phyloP scores from a whole-genome alignment of 345 rosid genomes.

The sweet orange (Citrus sinensis) region DVS_A1.0 CM039167.1:2966001-2966500 shows the following conservation, averaged over 20 bases:
- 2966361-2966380: neutral
- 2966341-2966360: neutral
- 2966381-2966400: constrained; percentile 41
- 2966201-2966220: constrained; percentile 22
- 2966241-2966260: constrained; percentile 20
- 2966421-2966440: neutral
- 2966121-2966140: constrained; percentile 37
- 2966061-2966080: neutral
- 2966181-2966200: constrained; percentile 19
- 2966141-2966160: constrained; percentile 49
- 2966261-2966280: neutral
- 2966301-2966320: neutral
- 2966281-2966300: neutral
- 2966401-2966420: constrained; percentile 33
- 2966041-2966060: constrained; percentile 20
- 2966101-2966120: constrained; percentile 32
- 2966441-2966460: neutral
- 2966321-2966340: neutral
- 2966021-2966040: constrained; percentile 28
- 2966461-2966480: constrained; percentile 24
- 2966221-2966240: constrained; percentile 45
- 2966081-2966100: neutral
- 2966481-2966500: constrained; percentile 51
- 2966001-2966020: neutral
- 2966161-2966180: constrained; percentile 45